A percentile compares a stretch with the other conserved stretches of the same genome.
These are phyloP conservation scores for Trichosporon sp. DNA, from an alignment of 1,284 basidiomycete species.

Conservation along the genomic window DNA sequence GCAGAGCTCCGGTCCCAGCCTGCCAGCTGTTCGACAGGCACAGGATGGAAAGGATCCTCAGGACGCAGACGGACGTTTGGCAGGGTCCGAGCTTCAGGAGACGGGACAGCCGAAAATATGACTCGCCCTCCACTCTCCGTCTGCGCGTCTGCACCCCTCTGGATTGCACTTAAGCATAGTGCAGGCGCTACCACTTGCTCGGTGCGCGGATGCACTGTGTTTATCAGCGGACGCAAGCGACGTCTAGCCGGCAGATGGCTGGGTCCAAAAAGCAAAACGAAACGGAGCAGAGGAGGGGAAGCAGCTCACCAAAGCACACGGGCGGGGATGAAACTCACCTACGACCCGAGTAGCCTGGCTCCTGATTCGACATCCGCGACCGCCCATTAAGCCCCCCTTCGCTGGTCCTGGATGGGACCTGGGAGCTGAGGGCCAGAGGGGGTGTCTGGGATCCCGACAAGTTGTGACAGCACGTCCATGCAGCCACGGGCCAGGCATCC, in stretches of 20 bases:
- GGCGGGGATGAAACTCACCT: neutral
- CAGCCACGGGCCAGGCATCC: neutral
- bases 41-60: neutral
- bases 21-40: neutral
- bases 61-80: no score
- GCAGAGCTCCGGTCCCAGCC: neutral
- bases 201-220: neutral
- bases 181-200: neutral
- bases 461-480: neutral
- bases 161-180: neutral
- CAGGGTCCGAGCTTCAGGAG: neutral
- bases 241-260: no score
- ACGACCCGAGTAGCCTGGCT: neutral
- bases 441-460: neutral
- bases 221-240: neutral
- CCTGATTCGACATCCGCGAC: neutral
- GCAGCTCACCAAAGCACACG: neutral
- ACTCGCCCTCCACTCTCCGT: neutral
- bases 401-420: neutral
- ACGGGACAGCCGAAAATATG: neutral
- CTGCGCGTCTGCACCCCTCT: neutral
- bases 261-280: no score
- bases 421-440: neutral
- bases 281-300: no score
- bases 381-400: neutral